These are phyloP conservation scores for Effrenium voratum DNA, from an alignment of 73 alveolate genomes.

Conservation along the genomic window DNA sequence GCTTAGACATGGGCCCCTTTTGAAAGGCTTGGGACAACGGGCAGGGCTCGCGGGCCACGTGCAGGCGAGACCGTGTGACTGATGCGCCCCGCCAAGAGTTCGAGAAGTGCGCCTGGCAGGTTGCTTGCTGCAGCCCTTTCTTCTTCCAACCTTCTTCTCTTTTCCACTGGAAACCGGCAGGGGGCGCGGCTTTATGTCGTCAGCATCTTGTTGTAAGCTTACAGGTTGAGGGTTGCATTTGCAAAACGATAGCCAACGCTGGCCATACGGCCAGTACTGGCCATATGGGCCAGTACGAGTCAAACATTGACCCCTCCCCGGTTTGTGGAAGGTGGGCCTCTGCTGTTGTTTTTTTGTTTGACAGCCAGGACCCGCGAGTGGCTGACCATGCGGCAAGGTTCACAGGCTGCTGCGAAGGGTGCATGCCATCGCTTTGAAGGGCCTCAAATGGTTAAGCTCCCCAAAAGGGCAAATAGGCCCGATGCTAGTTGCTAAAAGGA, in stretches of 20 bases:
- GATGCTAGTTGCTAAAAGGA: too few relatives aligned
- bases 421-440: neutral
- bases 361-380: conserved; percentile 3
- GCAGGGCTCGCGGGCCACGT: neutral
- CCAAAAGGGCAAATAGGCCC: too few relatives aligned
- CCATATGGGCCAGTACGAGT: too few relatives aligned
- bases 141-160: neutral
- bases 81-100: conserved; percentile 66
- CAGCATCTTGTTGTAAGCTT: neutral
- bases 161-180: neutral
- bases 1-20: too few relatives aligned
- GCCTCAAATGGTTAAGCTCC: neutral
- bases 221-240: neutral
- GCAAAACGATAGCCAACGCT: neutral
- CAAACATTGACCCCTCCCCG: too few relatives aligned
- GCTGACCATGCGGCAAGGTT: conserved; percentile 1
- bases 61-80: conserved; percentile 77
- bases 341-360: neutral
- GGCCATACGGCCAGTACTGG: neutral
- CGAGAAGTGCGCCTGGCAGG: neutral
- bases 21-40: neutral
- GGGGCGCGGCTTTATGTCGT: neutral
- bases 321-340: too few relatives aligned
- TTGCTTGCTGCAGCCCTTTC: neutral
- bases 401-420: too few relatives aligned